These are phyloP conservation scores for Chenopodium formosanum DNA, from an alignment of 148 eudicot genomes.

Conservation along the genomic window DNA sequence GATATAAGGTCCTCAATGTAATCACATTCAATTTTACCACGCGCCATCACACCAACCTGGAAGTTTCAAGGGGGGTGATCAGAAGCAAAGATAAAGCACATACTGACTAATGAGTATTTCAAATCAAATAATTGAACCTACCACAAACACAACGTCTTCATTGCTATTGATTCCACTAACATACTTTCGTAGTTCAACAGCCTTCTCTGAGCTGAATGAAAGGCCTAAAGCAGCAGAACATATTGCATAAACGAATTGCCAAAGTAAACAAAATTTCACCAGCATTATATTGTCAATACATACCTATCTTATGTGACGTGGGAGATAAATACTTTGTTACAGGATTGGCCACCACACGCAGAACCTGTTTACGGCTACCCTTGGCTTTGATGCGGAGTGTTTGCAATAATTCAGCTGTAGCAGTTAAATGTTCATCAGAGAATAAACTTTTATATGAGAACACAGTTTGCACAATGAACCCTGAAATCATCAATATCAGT, in stretches of 20 bases:
- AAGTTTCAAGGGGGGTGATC: not conserved
- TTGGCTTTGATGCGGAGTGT: conserved; percentile 15
- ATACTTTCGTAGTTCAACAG: conserved; percentile 16
- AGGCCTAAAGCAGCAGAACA: conserved; percentile 9
- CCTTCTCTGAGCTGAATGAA: conserved; percentile 23
- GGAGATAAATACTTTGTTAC: conserved; percentile 18
- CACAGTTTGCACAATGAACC: not conserved
- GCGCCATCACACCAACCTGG: conserved; percentile 24
- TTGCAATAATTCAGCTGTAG: conserved; percentile 15
- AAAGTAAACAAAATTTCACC: not conserved
- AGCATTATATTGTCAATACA: not conserved
- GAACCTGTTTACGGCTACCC: conserved; percentile 7
- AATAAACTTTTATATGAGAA: not conserved
- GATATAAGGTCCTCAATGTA: conserved; percentile 21
- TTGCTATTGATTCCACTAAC: not conserved
- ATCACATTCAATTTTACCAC: conserved; percentile 23
- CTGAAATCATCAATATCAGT: not conserved
- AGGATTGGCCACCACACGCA: conserved; percentile 21
- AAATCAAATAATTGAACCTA: not conserved
- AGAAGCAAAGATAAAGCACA: not conserved
- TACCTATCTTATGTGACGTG: conserved; percentile 5
- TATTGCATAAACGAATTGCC: too few relatives aligned
- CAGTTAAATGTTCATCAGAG: not conserved
- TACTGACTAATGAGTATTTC: not conserved
- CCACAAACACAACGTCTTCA: conserved; percentile 25